phyloP scores from a whole-genome alignment of 2,329 filamentous ascomycete species.

The Exophiala sp. region DNA sequence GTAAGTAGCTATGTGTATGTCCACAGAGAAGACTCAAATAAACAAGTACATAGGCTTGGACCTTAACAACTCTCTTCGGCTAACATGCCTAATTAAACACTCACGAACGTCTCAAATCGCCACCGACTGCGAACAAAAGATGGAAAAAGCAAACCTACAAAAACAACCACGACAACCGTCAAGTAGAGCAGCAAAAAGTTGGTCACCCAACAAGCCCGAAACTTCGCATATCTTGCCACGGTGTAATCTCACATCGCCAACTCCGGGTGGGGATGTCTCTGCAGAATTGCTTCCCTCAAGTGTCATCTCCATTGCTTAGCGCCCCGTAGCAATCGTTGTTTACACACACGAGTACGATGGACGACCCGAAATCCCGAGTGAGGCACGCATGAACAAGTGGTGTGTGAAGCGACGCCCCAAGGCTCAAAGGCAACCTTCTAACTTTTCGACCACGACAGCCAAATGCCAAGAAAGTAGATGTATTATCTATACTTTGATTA shows the following conservation, averaged over 20 bases:
- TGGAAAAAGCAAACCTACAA: too few relatives aligned
- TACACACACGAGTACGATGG: constrained; percentile 50
- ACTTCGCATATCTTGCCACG: constrained; percentile 34
- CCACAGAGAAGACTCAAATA: too few relatives aligned
- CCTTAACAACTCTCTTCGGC: too few relatives aligned
- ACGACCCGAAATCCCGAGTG: constrained; percentile 51
- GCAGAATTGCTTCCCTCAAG: constrained; percentile 57
- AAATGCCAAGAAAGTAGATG: constrained; percentile 12
- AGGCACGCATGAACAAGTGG: constrained; percentile 41
- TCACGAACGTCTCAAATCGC: too few relatives aligned
- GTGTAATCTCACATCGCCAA: constrained; percentile 52
- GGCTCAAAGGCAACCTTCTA: constrained; percentile 26
- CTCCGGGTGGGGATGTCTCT: constrained; percentile 50
- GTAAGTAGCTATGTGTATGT: too few relatives aligned
- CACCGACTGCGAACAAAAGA: too few relatives aligned
- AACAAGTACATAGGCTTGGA: too few relatives aligned
- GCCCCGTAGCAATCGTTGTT: constrained; percentile 49
- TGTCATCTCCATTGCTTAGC: constrained; percentile 50
- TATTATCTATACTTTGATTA: constrained; percentile 14
- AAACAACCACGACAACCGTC: neutral
- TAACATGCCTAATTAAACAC: too few relatives aligned
- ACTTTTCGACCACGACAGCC: constrained; percentile 29
- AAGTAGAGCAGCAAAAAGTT: constrained; percentile 30
- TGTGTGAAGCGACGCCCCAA: constrained; percentile 27
- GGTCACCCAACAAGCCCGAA: constrained; percentile 28